phyloP scores from a whole-genome alignment of 176 grass and related monocot genomes.

The Aegilops bicornis region DNA sequence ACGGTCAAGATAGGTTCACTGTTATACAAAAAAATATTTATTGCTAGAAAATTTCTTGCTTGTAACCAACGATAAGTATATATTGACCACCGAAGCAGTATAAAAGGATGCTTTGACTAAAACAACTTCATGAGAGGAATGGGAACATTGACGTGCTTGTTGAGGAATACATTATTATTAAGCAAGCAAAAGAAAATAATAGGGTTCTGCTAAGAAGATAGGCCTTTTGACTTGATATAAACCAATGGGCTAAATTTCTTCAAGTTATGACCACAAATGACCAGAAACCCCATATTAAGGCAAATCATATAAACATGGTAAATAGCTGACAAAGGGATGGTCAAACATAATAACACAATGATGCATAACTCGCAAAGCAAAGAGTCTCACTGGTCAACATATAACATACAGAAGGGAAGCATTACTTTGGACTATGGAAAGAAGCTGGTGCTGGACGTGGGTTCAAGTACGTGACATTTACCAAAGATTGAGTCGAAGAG shows the following conservation, averaged over 20 bases:
- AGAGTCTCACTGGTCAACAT: background rate
- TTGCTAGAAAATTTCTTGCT: background rate
- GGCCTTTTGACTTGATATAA: background rate
- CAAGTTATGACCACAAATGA: background rate
- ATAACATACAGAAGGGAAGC: conserved; percentile 22
- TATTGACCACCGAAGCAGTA: conserved; percentile 15
- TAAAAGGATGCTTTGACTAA: background rate
- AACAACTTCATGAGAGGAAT: conserved; percentile 23
- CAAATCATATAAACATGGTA: background rate
- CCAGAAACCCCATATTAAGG: conserved; percentile 8
- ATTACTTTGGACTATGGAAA: conserved; percentile 1
- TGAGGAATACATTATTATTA: background rate
- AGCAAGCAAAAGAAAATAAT: background rate
- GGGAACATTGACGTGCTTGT: background rate
- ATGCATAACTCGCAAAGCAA: conserved; percentile 5
- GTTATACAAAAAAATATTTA: background rate
- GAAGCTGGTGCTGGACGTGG: background rate
- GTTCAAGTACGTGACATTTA: background rate
- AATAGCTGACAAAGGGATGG: background rate
- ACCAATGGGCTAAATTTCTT: background rate
- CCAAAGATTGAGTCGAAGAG: conserved; percentile 5
- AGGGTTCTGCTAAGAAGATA: conserved; percentile 3
- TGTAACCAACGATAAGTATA: conserved; percentile 5
- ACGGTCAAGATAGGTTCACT: background rate
- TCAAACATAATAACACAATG: conserved; percentile 1